Evolutionary conservation across 1,284 basidiomycete species (phyloP), one percentile per base, ranked within the genome.

Genomic region (Fomitiporia mediterranea): DNA sequence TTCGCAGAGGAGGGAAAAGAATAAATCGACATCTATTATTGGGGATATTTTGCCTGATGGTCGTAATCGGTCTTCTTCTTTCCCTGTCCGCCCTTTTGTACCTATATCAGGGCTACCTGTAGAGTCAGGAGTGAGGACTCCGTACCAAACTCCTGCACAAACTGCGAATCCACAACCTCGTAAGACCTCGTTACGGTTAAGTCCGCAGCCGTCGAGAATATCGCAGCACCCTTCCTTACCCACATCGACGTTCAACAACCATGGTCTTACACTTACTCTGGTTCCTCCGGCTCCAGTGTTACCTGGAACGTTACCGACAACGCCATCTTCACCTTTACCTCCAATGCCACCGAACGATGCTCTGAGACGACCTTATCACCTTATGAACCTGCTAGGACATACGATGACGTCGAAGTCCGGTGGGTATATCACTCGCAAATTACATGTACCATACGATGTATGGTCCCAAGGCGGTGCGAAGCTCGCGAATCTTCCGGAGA

Each of bases 391-490:
- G 30, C 72, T 97, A 21, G 79, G 84, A 56, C 79, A 76, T 40
- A 94, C 93, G 13, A 94, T 96, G 82, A 81, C 81, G 27, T 83
- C 83, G n/a, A 77, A 80, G 54, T 81, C 86, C 1, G 95, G 95
- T 9, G 91, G 89, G 11, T 97, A 96, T 68, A 75, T 98, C 56
- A 96, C 93, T 1, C 84, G 84, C 25, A 81, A 86, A 40, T 73
- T 99, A 59, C 95, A 94, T 69, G 86, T 98, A 19, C 90, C 94
- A 4, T 82, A 86, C 46, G 87, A 89, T 60, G 85, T 96, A 8
- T 99, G 96, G 96, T 87, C 86, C 35, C 89, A 91, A 66, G 84
- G 85, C 19, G 91, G 92, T 32, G 88, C 87, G 32, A 94, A 94
- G 69, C 77, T 96, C 44, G 74, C 75, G 11, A 89, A 90, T 63